Percentiles rank a stretch among this genome's conserved stretches.
Conservation (phyloP, 345 rosid genomes). For the Brassica napus region Da-Ae NC_063440.1:9860001-9860500, state of each 20-base stretch:
- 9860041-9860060: constrained; percentile 3
- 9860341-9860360: constrained; percentile 52
- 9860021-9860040: not conserved
- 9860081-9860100: constrained; percentile 16
- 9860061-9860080: not conserved
- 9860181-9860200: constrained; percentile 73
- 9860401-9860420: constrained; percentile 28
- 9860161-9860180: constrained; percentile 8
- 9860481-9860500: constrained; percentile 62
- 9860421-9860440: constrained; percentile 51
- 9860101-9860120: constrained; percentile 29
- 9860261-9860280: constrained; percentile 46
- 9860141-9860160: not conserved
- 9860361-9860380: constrained; percentile 78
- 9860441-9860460: constrained; percentile 77
- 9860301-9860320: constrained; percentile 77
- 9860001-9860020: not conserved
- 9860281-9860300: constrained; percentile 92
- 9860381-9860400: constrained; percentile 41
- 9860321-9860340: constrained; percentile 62
- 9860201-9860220: constrained; percentile 81
- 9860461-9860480: constrained; percentile 55
- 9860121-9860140: not conserved
- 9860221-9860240: constrained; percentile 43
- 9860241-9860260: constrained; percentile 53